A percentile compares a stretch with the other conserved stretches of the same genome.
These are phyloP conservation scores for Albatrellus sp. DNA, from an alignment of 1,284 basidiomycete genomes.

Conservation along the genomic window DNA sequence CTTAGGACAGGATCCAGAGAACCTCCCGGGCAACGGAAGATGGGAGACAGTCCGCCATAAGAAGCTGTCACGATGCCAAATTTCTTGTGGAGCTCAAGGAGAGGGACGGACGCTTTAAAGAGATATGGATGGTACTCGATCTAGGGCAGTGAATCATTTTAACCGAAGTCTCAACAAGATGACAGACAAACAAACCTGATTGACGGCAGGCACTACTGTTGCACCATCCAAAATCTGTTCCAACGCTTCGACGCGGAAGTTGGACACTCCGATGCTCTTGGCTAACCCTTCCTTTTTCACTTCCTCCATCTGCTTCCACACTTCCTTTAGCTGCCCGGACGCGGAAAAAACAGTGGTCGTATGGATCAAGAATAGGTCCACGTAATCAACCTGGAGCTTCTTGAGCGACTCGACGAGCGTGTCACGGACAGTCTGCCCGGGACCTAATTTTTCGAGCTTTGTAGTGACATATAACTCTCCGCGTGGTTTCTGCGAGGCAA, in stretches of 20 bases:
- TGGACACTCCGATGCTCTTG: conserved; percentile 77
- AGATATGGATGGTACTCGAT: conserved; percentile 79
- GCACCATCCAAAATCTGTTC: conserved; percentile 47
- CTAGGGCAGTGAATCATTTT: conserved; percentile 21
- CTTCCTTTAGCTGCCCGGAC: conserved; percentile 31
- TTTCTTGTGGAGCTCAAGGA: conserved; percentile 42
- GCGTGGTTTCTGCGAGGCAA: conserved; percentile 38
- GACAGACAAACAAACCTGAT: conserved; percentile 44
- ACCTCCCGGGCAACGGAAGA: conserved; percentile 46
- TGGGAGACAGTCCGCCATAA: conserved; percentile 51
- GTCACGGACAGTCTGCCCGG: conserved; percentile 36
- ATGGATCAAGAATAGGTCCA: conserved; percentile 75
- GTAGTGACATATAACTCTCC: conserved; percentile 55
- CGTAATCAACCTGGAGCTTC: conserved; percentile 54
- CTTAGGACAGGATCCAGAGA: conserved; percentile 33
- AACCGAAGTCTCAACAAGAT: background rate
- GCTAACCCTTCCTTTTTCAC: conserved; percentile 55
- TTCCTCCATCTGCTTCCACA: conserved; percentile 67
- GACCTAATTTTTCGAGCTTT: conserved; percentile 32
- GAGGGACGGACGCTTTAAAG: conserved; percentile 41
- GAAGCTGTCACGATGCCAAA: conserved; percentile 57
- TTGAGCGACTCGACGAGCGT: conserved; percentile 39
- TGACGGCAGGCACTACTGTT: conserved; percentile 55
- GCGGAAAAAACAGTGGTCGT: conserved; percentile 27
- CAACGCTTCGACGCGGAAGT: conserved; percentile 62